Base-by-base conservation (phyloP, 2,329 filamentous ascomycete species). In the Drechslerella dactyloides region DNA sequence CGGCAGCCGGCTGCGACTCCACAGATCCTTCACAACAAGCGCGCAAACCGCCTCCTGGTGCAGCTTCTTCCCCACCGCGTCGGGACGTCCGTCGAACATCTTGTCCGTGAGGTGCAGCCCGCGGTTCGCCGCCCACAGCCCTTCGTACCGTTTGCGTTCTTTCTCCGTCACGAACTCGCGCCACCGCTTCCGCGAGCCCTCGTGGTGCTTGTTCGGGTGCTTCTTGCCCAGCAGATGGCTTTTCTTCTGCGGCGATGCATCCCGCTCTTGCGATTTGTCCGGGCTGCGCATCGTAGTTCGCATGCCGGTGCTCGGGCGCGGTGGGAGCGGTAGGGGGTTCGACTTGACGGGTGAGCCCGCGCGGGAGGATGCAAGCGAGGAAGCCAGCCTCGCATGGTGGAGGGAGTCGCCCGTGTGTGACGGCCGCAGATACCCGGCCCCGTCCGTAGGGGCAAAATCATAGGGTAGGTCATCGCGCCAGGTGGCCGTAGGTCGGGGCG, bases 61-160 rank as follows among this genome's bases (percentile, higher is more conserved):
- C 30, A 62, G 21, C 4, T 73, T 60, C 30, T 56, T 59, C 27
- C 65, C 53, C 57, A 53, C 37, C 73, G 59, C 42, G 27, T 68
- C 64, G 52, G 77, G 76, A 42, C 73, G 66, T 0, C 60, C 50
- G 7, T 76, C 76, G 56, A 78, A 77, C 73, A 59, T 74, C 40
- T 51, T 73, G 30, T 10, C 78, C 2, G 53, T 51, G 11, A 70
- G 59, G 50, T 73, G 62, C 73, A 86, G 68, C 0, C 90, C 90
- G 54, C 87, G 86, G 76, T 94, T 94, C 46, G 89, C 90, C 0
- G 90, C 90, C 90, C 90, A 94, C 0, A 94, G 85, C 1, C 89
- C 90, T 78, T 93, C 90, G 78, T 94, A 94, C 1, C 90, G 84
- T 77, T 89, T 90, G n/a, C 89, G 83, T 77, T 94, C 90, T 3